These are phyloP conservation scores for Nepenthes gracilis DNA, from an alignment of 148 eudicot species.

Conservation along the genomic window DNA sequence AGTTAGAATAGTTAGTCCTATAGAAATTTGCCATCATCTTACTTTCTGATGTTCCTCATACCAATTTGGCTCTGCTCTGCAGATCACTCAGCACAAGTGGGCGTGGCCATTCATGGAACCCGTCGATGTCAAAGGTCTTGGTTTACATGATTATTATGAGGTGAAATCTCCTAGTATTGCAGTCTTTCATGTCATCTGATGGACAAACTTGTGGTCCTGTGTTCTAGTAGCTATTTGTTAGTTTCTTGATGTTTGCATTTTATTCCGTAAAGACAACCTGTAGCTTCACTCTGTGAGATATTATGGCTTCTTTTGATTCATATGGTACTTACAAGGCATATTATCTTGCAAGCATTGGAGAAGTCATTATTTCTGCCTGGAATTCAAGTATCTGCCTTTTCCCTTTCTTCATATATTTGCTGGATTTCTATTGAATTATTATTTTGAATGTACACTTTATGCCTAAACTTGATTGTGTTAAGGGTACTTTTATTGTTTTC, in stretches of 20 bases:
- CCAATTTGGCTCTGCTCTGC: constrained; percentile 6
- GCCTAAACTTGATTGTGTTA: no score
- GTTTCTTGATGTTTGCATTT: no score
- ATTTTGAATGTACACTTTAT: no score
- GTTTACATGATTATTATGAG: constrained; percentile 73
- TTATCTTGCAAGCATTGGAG: no score
- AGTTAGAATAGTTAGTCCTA: neutral
- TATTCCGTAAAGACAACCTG: no score
- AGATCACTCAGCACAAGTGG: constrained; percentile 79
- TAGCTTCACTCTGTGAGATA: no score
- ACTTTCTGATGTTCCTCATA: neutral
- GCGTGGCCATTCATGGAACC: constrained; percentile 93
- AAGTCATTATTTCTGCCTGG: neutral
- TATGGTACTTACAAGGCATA: no score
- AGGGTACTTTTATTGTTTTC: no score
- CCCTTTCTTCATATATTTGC: neutral
- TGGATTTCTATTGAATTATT: neutral
- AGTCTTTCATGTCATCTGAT: neutral
- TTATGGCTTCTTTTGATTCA: no score
- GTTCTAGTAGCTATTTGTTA: no score
- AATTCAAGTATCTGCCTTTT: neutral
- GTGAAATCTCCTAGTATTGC: constrained; percentile 17
- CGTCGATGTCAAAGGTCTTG: constrained; percentile 76
- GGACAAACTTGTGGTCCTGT: no score
- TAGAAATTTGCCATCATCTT: no score